These are phyloP conservation scores for Monascus purpureus DNA, from an alignment of 495 filamentous ascomycete species.

Conservation along the genomic window DNA sequence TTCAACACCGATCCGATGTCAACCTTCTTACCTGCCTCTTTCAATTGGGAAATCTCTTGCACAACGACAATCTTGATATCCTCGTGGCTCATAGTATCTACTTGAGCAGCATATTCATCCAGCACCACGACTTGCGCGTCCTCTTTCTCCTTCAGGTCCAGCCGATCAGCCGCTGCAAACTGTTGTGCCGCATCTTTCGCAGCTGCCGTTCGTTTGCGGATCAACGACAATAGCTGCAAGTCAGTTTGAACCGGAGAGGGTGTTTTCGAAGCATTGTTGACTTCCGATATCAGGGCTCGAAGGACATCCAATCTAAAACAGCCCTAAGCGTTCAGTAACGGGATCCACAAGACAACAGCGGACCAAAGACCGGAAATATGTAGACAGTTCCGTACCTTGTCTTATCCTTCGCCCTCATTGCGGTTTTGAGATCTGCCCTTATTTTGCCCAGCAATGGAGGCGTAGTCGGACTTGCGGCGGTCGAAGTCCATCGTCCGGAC, in stretches of 20 bases:
- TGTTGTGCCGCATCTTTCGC: slow-evolving; percentile 36
- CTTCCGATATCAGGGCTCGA: slow-evolving; percentile 44
- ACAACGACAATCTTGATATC: slow-evolving; percentile 35
- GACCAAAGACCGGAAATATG: too few species aligned
- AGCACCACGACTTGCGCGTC: slow-evolving; percentile 39
- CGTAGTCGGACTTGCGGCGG: slow-evolving; percentile 18
- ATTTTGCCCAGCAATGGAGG: slow-evolving; percentile 38
- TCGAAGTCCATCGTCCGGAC: slow-evolving; percentile 27
- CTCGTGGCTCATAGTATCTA: slow-evolving; percentile 33
- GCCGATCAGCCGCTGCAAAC: slow-evolving; percentile 35
- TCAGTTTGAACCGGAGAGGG: slow-evolving; percentile 43
- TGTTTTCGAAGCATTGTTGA: slow-evolving; percentile 49
- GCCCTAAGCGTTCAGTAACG: not conserved
- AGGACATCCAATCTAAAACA: slow-evolving; percentile 38
- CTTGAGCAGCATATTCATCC: slow-evolving; percentile 41
- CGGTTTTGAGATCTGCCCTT: slow-evolving; percentile 43
- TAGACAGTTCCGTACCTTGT: slow-evolving; percentile 21
- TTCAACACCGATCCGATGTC: slow-evolving; percentile 35
- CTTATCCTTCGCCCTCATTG: slow-evolving; percentile 48
- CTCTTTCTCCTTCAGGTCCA: slow-evolving; percentile 45
- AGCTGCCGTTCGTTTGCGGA: slow-evolving; percentile 38
- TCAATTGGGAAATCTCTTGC: slow-evolving; percentile 27
- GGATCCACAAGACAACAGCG: too few species aligned
- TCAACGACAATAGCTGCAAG: slow-evolving; percentile 41
- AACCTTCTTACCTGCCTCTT: slow-evolving; percentile 25